Percentiles rank a stretch among this genome's conserved stretches.
phyloP scores from a whole-genome alignment of 2,329 filamentous ascomycete species.

The Fusarium falciforme region DNA sequence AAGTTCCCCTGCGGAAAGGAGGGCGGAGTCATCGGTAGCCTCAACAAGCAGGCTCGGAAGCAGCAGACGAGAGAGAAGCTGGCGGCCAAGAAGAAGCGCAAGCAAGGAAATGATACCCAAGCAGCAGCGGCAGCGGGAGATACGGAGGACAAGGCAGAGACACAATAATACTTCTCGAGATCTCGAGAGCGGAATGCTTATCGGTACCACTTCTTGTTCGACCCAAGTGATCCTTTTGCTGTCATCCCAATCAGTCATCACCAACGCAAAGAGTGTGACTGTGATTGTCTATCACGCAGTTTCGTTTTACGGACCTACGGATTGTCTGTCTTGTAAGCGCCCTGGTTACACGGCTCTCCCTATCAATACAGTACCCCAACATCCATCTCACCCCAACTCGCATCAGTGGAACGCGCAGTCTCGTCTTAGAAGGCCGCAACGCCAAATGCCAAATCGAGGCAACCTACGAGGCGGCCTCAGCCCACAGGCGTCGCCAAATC shows the following conservation, averaged over 20 bases:
- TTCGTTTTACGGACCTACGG: background rate
- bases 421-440: constrained; percentile 5
- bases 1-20: constrained; percentile 72
- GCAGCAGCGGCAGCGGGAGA: constrained; percentile 9
- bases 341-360: background rate
- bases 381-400: background rate
- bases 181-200: constrained; percentile 7
- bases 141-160: constrained; percentile 24
- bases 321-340: background rate
- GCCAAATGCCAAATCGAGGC: constrained; percentile 25
- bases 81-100: constrained; percentile 59
- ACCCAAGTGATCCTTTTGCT: background rate
- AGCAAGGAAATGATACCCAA: constrained; percentile 40
- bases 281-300: constrained; percentile 7
- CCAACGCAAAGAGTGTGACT: constrained; percentile 8
- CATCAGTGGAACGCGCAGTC: background rate
- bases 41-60: constrained; percentile 66
- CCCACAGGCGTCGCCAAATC: constrained; percentile 30
- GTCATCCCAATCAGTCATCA: constrained; percentile 4
- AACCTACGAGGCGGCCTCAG: constrained; percentile 28
- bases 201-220: constrained; percentile 1
- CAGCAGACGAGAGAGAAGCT: constrained; percentile 67
- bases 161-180: constrained; percentile 21
- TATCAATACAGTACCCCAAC: background rate
- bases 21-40: constrained; percentile 62